Evolutionary conservation across 2,329 filamentous ascomycete species (phyloP), one percentile per base, ranked within the genome.

Genomic region (Sordariomycetes sp.): DNA sequence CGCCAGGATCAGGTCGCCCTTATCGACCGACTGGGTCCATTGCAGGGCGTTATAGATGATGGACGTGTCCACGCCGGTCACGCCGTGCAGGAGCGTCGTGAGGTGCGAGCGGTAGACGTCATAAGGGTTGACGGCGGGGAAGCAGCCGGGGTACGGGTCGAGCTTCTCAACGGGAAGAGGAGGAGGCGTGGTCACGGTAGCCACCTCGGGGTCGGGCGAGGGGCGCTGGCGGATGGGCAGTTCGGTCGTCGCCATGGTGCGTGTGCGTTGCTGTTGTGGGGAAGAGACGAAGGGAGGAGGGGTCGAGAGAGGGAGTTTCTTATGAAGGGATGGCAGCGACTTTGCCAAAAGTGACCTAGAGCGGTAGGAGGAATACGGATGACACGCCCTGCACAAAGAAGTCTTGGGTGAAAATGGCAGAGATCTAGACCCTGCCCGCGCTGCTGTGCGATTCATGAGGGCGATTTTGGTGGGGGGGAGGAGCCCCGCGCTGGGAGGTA

Each of bases 21-120:
- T 90, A 62, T 94, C 89, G 24, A 90, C 76, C 42, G 85, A 82
- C 61, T 82, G 76, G 5, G 89, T 92, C 87, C 88, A 92, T 73
- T 87, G 81, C 50, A 95, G 74, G 42, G 83, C 82, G 28, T 82
- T 81, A 72, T 88, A 90, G 67, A 95, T 85, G 64, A 90, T 82
- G 57, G 78, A 74, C 36, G 77, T 69, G 59, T 89, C 85, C 32
- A 89, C 85, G 24, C 85, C 86, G 2, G 86, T 88, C 60, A 90
- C 79, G 22, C 81, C 74, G 36, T 81, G 74, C 48, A 95, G 73
- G 54, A 88, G 74, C 50, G 85, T 76, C 60, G 87, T 84, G 61
- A 95, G 80, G 68, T 91, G 86, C 42, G 84, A 81, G 60, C 89
- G 81, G 76, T 90, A 95, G 60, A 92, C 78, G 65, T 94, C 89